phyloP scores from a whole-genome alignment of 2,329 filamentous ascomycete genomes.

The Cordyceps tenuipes region DNA sequence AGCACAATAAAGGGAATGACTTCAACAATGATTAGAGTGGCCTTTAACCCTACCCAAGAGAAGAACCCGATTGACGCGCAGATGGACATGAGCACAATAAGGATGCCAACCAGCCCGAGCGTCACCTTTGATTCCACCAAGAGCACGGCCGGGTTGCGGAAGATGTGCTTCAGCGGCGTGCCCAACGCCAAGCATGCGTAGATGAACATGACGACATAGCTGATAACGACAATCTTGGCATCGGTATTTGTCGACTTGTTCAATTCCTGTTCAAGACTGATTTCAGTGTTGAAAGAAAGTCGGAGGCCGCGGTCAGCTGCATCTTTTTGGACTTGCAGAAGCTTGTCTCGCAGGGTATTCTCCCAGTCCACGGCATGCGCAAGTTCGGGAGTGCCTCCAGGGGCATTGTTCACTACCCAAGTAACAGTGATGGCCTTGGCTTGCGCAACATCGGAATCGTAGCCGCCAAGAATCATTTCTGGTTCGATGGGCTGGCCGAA shows the following conservation, averaged over 20 bases:
- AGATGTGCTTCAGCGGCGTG: slow-evolving; percentile 69
- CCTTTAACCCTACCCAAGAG: slow-evolving; percentile 84
- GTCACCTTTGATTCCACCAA: slow-evolving; percentile 96
- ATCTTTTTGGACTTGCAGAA: slow-evolving; percentile 73
- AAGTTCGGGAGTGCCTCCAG: slow-evolving; percentile 63
- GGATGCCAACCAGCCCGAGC: slow-evolving; percentile 84
- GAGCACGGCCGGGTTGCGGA: slow-evolving; percentile 74
- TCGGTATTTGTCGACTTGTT: slow-evolving; percentile 99
- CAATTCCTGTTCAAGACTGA: slow-evolving; percentile 87
- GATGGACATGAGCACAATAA: slow-evolving; percentile 97
- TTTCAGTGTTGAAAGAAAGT: slow-evolving; percentile 90
- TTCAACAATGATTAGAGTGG: slow-evolving; percentile 94
- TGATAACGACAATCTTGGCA: slow-evolving; percentile 91
- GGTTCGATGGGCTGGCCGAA: slow-evolving; percentile 86
- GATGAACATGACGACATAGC: slow-evolving; percentile 97
- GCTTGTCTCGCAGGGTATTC: slow-evolving; percentile 60
- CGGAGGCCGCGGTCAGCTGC: slow-evolving; percentile 70
- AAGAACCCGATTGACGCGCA: slow-evolving; percentile 91
- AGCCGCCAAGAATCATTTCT: slow-evolving; percentile 78
- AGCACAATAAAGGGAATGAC: slow-evolving; percentile 97
- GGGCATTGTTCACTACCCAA: slow-evolving; percentile 87
- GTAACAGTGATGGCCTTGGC: slow-evolving; percentile 78
- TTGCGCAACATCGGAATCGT: slow-evolving; percentile 58
- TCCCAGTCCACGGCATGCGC: slow-evolving; percentile 84
- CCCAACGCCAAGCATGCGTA: slow-evolving; percentile 91